Percentiles rank a stretch among this genome's conserved stretches.
Conservation (phyloP, 768 basidiomycete genomes). For the Pleurotus pulmonarius region DNA sequence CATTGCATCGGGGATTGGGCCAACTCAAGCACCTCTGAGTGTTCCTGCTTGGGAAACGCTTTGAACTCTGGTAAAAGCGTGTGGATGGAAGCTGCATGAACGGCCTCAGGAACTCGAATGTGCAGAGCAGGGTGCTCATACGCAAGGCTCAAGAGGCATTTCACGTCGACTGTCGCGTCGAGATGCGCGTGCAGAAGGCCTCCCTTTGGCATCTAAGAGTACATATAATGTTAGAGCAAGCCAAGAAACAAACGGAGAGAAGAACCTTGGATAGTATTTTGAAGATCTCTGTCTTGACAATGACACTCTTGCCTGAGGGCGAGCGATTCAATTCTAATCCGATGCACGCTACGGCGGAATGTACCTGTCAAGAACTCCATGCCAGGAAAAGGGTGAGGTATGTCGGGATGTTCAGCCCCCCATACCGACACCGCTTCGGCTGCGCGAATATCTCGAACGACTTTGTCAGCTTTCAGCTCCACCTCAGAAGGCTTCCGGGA, state of each 20-base stretch:
- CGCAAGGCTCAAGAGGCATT: conserved; percentile 49
- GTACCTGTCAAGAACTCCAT: conserved; percentile 76
- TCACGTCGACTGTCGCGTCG: conserved; percentile 64
- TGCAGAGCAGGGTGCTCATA: conserved; percentile 58
- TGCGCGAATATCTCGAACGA: conserved; percentile 51
- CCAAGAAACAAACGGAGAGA: neutral
- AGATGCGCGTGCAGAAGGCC: conserved; percentile 71
- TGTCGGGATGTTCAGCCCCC: conserved; percentile 46
- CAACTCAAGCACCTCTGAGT: conserved; percentile 29
- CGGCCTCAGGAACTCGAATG: conserved; percentile 38
- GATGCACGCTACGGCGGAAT: neutral
- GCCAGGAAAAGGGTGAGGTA: conserved; percentile 67
- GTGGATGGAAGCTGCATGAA: conserved; percentile 39
- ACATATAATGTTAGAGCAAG: neutral
- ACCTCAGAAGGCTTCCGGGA: conserved; percentile 24
- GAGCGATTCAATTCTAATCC: neutral
- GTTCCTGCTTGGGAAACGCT: conserved; percentile 34
- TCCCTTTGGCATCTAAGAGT: conserved; percentile 73
- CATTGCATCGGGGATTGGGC: conserved; percentile 41
- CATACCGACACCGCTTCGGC: conserved; percentile 57
- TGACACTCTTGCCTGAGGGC: conserved; percentile 46
- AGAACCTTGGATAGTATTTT: conserved; percentile 55
- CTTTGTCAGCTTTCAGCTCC: conserved; percentile 53
- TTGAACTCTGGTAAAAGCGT: conserved; percentile 49
- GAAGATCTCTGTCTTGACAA: conserved; percentile 60